These are phyloP conservation scores for Neoarthrinium moseri DNA, from an alignment of 2,329 filamentous ascomycete genomes.

Conservation along the genomic window DNA sequence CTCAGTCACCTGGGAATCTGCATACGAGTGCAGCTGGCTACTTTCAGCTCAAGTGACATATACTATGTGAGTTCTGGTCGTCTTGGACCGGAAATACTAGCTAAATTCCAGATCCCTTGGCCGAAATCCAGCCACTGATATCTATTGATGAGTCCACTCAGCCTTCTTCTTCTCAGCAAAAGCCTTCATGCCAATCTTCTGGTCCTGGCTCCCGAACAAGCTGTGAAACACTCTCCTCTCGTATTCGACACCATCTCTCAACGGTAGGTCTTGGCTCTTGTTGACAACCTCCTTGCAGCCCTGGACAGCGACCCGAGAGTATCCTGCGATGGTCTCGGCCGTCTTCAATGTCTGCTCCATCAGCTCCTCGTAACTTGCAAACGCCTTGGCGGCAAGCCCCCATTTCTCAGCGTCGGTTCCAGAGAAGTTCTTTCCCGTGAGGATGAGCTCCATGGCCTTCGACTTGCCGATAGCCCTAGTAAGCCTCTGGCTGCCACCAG, in stretches of 20 bases:
- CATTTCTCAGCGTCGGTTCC: constrained; percentile 84
- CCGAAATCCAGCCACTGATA: too few species aligned
- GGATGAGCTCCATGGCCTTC: constrained; percentile 86
- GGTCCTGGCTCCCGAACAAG: constrained; percentile 90
- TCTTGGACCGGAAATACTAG: too few species aligned
- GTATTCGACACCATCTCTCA: constrained; percentile 91
- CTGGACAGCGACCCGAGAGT: constrained; percentile 83
- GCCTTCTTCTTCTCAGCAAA: constrained; percentile 95
- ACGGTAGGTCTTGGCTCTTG: constrained; percentile 89
- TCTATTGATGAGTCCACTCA: constrained; percentile 82
- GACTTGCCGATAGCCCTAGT: constrained; percentile 81
- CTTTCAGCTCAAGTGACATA: too few species aligned
- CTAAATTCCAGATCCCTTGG: too few species aligned
- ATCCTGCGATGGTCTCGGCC: constrained; percentile 84
- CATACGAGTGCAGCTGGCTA: too few species aligned
- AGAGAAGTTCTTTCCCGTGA: constrained; percentile 81
- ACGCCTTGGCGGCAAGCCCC: constrained; percentile 83
- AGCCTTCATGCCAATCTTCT: constrained; percentile 95
- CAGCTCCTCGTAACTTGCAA: constrained; percentile 76
- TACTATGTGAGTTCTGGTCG: too few species aligned
- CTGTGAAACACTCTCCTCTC: constrained; percentile 92
- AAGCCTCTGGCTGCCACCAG: constrained; percentile 85
- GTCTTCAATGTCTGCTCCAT: constrained; percentile 79
- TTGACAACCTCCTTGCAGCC: constrained; percentile 98
- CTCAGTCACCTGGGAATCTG: too few species aligned